phyloP scores from a whole-genome alignment of 1,139 yeast species.

The Candida sanyaensis region DNA sequence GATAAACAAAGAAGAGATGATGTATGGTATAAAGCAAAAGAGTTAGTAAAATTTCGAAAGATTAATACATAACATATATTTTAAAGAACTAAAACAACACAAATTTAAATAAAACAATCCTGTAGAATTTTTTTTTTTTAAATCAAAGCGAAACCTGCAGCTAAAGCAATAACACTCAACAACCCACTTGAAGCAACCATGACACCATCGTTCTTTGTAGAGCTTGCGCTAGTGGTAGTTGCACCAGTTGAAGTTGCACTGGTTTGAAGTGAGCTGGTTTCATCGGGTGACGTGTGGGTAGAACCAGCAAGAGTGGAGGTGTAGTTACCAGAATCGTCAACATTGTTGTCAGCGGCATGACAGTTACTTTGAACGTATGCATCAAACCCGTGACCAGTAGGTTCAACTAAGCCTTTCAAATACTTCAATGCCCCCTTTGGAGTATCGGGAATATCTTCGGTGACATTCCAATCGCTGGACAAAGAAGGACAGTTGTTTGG shows the following conservation, averaged over 20 bases:
- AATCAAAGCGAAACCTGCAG: slow-evolving; percentile 13
- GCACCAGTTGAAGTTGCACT: slow-evolving; percentile 27
- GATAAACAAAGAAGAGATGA: slow-evolving; percentile 95
- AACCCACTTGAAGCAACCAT: slow-evolving; percentile 7
- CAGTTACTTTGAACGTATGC: slow-evolving; percentile 78
- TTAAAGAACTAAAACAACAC: not conserved
- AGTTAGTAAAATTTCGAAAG: not conserved
- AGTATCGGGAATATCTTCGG: slow-evolving; percentile 65
- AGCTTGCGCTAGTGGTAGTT: slow-evolving; percentile 13
- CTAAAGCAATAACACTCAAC: slow-evolving; percentile 12
- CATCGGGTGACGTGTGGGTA: slow-evolving; percentile 18
- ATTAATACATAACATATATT: not conserved
- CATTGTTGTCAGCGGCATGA: slow-evolving; percentile 38
- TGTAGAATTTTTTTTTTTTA: not conserved
- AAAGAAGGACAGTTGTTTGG: slow-evolving; percentile 68
- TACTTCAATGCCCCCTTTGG: slow-evolving; percentile 77
- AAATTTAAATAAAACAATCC: not conserved
- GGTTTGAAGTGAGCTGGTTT: slow-evolving; percentile 22
- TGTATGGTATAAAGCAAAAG: slow-evolving; percentile 66
- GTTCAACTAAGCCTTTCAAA: slow-evolving; percentile 70
- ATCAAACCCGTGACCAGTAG: slow-evolving; percentile 75
- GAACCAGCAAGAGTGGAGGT: slow-evolving; percentile 22
- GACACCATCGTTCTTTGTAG: slow-evolving; percentile 12
- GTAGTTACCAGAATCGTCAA: slow-evolving; percentile 43
- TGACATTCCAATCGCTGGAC: slow-evolving; percentile 59